These are phyloP conservation scores for Diophrys sp. DNA, from an alignment of 73 alveolate genomes.

Conservation along the genomic window DNA sequence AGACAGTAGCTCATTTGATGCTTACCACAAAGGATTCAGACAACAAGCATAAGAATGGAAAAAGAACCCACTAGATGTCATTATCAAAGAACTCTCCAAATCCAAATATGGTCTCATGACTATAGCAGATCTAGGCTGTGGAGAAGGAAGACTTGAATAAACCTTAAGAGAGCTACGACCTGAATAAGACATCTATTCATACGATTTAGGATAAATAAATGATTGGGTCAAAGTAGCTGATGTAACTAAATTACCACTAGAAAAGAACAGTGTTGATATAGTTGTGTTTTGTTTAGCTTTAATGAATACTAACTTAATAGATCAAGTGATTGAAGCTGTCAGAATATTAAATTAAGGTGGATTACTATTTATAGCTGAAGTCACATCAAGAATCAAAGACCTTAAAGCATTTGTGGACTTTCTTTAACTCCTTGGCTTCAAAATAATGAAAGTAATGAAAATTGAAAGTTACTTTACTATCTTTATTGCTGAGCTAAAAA, in stretches of 20 bases:
- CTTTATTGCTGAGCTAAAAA: not conserved
- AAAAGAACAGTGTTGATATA: slow-evolving; percentile 60
- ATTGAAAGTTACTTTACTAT: not conserved
- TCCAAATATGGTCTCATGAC: slow-evolving; percentile 47
- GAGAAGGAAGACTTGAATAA: slow-evolving; percentile 79
- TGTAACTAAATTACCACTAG: slow-evolving; percentile 59
- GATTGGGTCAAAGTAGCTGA: slow-evolving; percentile 68
- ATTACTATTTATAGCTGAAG: slow-evolving; percentile 85
- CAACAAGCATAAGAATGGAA: slow-evolving; percentile 87
- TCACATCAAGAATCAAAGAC: slow-evolving; percentile 65
- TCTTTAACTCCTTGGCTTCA: slow-evolving; percentile 31
- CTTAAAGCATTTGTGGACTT: slow-evolving; percentile 33
- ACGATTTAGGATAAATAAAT: slow-evolving; percentile 68
- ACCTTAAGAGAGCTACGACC: slow-evolving; percentile 17
- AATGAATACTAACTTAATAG: slow-evolving; percentile 87
- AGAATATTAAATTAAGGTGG: slow-evolving; percentile 78
- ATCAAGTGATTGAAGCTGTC: slow-evolving; percentile 78
- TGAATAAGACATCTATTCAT: slow-evolving; percentile 65
- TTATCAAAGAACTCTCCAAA: slow-evolving; percentile 68
- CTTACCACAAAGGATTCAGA: slow-evolving; percentile 84
- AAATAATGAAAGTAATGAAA: not conserved
- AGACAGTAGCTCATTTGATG: slow-evolving; percentile 65
- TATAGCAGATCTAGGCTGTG: slow-evolving; percentile 94
- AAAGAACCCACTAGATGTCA: slow-evolving; percentile 80
- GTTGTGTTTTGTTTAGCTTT: slow-evolving; percentile 81